A percentile compares a stretch with the other conserved stretches of the same genome.
Evolutionary conservation across 306 rosid species (phyloP).

Genomic region (Hippophae rhamnoides): DNA sequence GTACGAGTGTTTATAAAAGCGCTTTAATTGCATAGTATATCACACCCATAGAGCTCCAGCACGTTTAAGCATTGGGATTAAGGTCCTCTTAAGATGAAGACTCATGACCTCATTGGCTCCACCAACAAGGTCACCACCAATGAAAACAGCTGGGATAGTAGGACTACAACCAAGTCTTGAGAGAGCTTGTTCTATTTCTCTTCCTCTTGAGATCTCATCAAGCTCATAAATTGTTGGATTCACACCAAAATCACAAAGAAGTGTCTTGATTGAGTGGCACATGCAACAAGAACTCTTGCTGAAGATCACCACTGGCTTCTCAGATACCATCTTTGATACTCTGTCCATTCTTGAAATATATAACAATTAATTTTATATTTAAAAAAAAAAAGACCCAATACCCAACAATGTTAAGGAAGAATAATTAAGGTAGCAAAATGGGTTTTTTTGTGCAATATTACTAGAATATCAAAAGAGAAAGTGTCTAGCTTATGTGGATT

Average conservation of each 20-base stretch:
- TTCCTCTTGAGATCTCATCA: conserved; percentile 67
- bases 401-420: too few species aligned
- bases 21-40: not conserved
- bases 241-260: conserved; percentile 84
- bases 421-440: too few species aligned
- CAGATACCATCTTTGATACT: conserved; percentile 58
- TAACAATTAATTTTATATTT: not conserved
- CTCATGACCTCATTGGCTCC: conserved; percentile 78
- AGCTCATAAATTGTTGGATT: conserved; percentile 77
- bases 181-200: conserved; percentile 88
- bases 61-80: conserved; percentile 75
- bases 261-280: conserved; percentile 84
- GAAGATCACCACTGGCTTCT: conserved; percentile 91
- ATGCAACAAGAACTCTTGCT: conserved; percentile 98
- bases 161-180: conserved; percentile 83
- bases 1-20: too few species aligned
- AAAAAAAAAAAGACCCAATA: too few species aligned
- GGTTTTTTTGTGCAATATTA: too few species aligned
- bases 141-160: conserved; percentile 73
- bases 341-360: conserved; percentile 47
- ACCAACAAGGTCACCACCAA: conserved; percentile 79
- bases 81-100: conserved; percentile 80
- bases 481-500: too few species aligned
- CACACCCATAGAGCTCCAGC: conserved; percentile 94
- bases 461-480: too few species aligned